phyloP scores from a whole-genome alignment of 345 rosid genomes.

The Kernera saxatilis region DNA sequence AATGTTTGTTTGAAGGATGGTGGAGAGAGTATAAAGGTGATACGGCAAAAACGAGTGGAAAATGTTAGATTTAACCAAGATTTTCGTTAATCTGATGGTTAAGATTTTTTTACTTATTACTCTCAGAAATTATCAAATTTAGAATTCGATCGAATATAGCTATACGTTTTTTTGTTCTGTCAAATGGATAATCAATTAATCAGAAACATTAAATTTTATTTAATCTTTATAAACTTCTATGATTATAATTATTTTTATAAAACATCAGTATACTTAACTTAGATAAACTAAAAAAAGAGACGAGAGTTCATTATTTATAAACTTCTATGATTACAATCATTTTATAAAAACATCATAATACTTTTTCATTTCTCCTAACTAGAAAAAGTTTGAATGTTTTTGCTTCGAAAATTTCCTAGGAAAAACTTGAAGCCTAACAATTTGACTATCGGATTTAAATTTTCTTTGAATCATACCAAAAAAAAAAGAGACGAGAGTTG shows the following conservation, averaged over 20 bases:
- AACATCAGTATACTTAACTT: too few relatives aligned
- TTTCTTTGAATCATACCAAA: too few relatives aligned
- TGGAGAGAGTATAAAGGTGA: slow-evolving; percentile 20
- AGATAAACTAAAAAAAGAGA: too few relatives aligned
- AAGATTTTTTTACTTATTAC: slow-evolving; percentile 10
- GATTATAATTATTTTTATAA: background rate
- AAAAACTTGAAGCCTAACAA: too few relatives aligned
- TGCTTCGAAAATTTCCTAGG: too few relatives aligned
- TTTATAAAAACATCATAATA: too few relatives aligned
- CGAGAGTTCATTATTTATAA: too few relatives aligned
- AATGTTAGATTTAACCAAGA: slow-evolving; percentile 30
- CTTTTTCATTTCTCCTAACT: too few relatives aligned
- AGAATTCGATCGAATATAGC: background rate
- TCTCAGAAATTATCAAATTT: slow-evolving; percentile 31
- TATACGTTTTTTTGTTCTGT: background rate
- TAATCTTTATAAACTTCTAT: background rate
- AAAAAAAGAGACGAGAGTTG: too few relatives aligned
- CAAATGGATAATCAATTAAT: background rate
- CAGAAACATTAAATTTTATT: background rate
- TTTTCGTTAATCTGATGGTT: slow-evolving; percentile 39
- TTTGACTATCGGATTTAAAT: too few relatives aligned
- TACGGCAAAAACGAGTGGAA: slow-evolving; percentile 19
- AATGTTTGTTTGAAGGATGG: slow-evolving; percentile 29
- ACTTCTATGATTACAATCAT: too few relatives aligned
- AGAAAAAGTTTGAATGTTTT: too few relatives aligned